Conservation (phyloP, 495 filamentous ascomycete species). For the Podospora comata region DNA sequence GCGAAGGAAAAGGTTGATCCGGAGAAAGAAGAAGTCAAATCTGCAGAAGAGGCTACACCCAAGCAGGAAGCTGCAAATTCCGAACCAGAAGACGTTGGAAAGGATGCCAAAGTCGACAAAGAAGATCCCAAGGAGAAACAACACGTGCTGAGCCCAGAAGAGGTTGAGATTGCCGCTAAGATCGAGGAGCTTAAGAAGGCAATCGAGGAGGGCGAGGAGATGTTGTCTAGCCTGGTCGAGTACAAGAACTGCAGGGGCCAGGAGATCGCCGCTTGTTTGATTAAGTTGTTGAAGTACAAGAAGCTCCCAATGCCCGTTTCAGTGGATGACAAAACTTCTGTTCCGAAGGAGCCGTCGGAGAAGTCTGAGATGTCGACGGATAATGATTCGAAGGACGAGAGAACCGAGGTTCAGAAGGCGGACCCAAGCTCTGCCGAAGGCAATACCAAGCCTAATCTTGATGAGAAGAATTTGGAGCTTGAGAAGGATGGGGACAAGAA, state of each 20-base stretch:
- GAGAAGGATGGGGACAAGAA: background rate
- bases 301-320: background rate
- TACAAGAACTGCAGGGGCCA: background rate
- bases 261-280: background rate
- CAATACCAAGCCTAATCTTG: background rate
- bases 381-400: background rate
- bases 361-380: background rate
- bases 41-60: background rate
- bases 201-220: background rate
- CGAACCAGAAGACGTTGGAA: background rate
- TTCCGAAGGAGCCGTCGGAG: background rate
- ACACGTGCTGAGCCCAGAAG: background rate
- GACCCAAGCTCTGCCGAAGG: background rate
- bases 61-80: background rate
- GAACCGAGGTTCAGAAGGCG: background rate
- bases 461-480: background rate
- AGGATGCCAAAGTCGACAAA: background rate
- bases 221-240: background rate
- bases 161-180: background rate
- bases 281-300: background rate
- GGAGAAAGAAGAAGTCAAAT: background rate
- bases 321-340: background rate
- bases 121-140: background rate
- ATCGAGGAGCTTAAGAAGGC: background rate
- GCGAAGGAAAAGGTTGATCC: too few relatives aligned